Evolutionary conservation across 768 basidiomycete genomes (phyloP), one percentile per base, ranked within the genome.

Genomic region (Tylopilus subfusipes): DNA sequence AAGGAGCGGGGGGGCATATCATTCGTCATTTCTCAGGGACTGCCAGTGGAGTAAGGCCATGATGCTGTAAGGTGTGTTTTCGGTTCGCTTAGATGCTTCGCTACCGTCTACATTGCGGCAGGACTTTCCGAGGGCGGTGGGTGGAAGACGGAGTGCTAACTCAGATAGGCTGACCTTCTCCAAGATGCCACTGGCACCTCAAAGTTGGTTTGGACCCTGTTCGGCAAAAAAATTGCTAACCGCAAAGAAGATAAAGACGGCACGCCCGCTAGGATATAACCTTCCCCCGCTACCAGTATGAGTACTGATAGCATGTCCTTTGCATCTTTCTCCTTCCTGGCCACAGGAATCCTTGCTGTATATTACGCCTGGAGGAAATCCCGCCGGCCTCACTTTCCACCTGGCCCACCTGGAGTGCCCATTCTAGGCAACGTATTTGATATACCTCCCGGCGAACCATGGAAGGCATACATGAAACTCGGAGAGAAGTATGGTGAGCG

Each of bases 361-460:
- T 42, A 33, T 4, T 43, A 43, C 8, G 40, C 24, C 11, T 48
- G 52, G 33, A 56, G 11, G 45, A 47, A 33, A 24, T 54, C 52
- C 19, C 44, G 19, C 12, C 43, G 40, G 14, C 40, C 40, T 14
- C 34, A 30, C 34, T 39, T 56, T 24, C 55, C 55, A 25, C 55
- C 46, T 2, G 55, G 46, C 9, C 55, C 52, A 16, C 46, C 27
- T 2, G 46, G 55, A n/a, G 18, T 47, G 52, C 55, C 55, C 11
- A 30, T 56, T 38, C n/a, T 56, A 3, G 52, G 55, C 5, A 56
- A 56, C 18, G 25, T 56, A 19, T 54, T 56, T 34, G 55, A 56
- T 43, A 39, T 36, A 38, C 46, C 52, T 18, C 10, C 13, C 31
- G n/a, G 39, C 5, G 55, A 56, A 10, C 52, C 55, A n/a, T 56